Conservation (phyloP, 2,329 filamentous ascomycete genomes). For the Basipetospora chlamydospora region DNA sequence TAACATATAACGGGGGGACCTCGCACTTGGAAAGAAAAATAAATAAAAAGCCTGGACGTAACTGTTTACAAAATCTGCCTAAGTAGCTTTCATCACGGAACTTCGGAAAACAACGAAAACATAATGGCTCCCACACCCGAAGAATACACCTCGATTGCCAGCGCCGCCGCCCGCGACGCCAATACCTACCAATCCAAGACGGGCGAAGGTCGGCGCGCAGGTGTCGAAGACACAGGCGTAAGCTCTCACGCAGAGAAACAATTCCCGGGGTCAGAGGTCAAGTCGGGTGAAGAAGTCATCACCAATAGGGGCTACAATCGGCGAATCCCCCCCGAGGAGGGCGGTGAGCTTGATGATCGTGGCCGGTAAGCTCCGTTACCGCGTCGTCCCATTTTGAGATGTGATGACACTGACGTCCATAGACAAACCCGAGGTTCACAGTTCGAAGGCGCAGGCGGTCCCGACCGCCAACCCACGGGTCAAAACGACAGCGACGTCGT, state of each 20-base stretch:
- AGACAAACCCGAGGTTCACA: constrained; percentile 29
- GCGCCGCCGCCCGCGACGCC: constrained; percentile 30
- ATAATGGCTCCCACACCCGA: constrained; percentile 16
- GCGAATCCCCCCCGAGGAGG: constrained; percentile 29
- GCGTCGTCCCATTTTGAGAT: too few relatives aligned
- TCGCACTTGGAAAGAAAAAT: too few relatives aligned
- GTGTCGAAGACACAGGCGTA: constrained; percentile 26
- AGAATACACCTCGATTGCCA: constrained; percentile 26
- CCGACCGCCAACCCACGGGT: constrained; percentile 25
- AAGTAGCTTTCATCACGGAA: too few relatives aligned
- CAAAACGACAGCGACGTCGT: constrained; percentile 22
- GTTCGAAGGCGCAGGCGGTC: constrained; percentile 28
- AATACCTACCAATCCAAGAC: constrained; percentile 34
- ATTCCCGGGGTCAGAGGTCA: constrained; percentile 26
- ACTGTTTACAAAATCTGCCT: too few relatives aligned
- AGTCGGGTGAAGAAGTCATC: constrained; percentile 26
- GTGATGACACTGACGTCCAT: too few relatives aligned
- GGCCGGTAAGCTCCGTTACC: constrained; percentile 23
- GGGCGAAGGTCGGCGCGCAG: constrained; percentile 22
- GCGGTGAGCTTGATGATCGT: constrained; percentile 26
- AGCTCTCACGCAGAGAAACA: constrained; percentile 26
- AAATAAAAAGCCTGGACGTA: too few relatives aligned
- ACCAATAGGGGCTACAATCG: constrained; percentile 31
- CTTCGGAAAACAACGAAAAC: too few relatives aligned
- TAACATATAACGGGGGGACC: too few relatives aligned